A percentile compares a stretch with the other conserved stretches of the same genome.
Conservation (phyloP, 2,329 filamentous ascomycete species). For the Zasmidium cellare region DNA sequence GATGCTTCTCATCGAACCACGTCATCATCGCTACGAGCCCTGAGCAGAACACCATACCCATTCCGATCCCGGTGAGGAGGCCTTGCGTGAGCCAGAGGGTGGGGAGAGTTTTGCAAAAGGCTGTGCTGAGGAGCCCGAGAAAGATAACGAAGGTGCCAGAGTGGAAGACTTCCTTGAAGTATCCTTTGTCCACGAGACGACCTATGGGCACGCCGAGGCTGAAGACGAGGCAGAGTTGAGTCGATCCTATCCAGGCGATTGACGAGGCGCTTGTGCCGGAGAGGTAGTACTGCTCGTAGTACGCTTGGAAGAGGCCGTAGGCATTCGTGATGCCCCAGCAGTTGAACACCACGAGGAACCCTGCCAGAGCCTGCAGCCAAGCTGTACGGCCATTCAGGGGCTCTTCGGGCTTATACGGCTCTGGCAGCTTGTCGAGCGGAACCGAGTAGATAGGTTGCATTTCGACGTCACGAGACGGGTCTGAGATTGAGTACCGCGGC, state of each 20-base stretch:
- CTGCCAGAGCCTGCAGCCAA: conserved; percentile 26
- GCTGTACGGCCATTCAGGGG: conserved; percentile 27
- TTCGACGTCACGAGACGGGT: not conserved
- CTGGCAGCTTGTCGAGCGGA: not conserved
- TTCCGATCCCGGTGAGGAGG: conserved; percentile 34
- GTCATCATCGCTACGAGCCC: conserved; percentile 34
- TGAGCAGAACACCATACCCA: conserved; percentile 34
- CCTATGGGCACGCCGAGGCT: conserved; percentile 34
- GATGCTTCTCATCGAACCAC: conserved; percentile 37
- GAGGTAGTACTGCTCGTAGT: conserved; percentile 29
- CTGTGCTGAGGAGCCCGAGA: conserved; percentile 26
- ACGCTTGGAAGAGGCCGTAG: conserved; percentile 37
- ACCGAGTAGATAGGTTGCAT: not conserved
- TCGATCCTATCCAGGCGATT: conserved; percentile 39
- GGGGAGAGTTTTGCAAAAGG: conserved; percentile 27
- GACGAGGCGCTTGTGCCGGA: conserved; percentile 18
- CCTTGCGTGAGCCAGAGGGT: conserved; percentile 36
- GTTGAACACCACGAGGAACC: conserved; percentile 28
- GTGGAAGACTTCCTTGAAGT: conserved; percentile 34
- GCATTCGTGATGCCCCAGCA: conserved; percentile 34
- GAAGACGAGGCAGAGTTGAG: conserved; percentile 38
- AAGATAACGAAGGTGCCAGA: conserved; percentile 32
- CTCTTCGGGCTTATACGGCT: conserved; percentile 1
- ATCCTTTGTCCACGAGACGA: conserved; percentile 33
- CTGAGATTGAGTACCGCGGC: not conserved